A percentile compares a stretch with the other conserved stretches of the same genome.
Evolutionary conservation across 306 rosid genomes (phyloP).

Genomic region (Prunus davidiana): DNA sequence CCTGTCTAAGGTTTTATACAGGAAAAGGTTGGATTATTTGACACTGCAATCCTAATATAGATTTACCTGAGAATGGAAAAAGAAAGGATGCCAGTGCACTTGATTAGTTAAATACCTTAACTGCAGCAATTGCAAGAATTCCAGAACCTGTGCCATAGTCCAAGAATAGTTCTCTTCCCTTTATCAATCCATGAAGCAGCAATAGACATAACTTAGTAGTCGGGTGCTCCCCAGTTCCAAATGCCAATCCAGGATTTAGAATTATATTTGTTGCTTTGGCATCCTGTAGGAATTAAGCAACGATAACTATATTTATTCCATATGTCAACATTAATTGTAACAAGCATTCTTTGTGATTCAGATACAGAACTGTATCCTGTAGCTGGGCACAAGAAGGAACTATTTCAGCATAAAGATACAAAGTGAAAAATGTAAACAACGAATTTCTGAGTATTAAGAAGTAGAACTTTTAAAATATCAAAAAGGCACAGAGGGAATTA

Average conservation of each 20-base stretch:
- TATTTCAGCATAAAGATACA: background rate
- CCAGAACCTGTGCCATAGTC: slow-evolving; percentile 98
- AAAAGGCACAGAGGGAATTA: background rate
- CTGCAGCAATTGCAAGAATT: slow-evolving; percentile 83
- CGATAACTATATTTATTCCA: background rate
- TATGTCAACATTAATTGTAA: background rate
- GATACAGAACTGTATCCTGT: slow-evolving; percentile 5
- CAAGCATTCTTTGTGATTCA: background rate
- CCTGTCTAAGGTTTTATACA: background rate
- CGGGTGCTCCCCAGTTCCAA: slow-evolving; percentile 92
- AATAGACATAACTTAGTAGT: slow-evolving; percentile 77
- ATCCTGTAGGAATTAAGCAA: slow-evolving; percentile 41
- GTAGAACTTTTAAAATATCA: background rate
- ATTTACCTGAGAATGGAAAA: background rate
- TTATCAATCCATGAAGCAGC: slow-evolving; percentile 54
- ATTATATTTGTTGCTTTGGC: slow-evolving; percentile 70
- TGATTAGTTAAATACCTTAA: slow-evolving; percentile 53
- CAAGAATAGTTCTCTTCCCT: slow-evolving; percentile 72
- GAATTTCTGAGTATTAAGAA: background rate
- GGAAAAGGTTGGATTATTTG: background rate
- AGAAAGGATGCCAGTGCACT: background rate
- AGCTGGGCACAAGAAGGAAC: background rate
- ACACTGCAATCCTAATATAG: background rate
- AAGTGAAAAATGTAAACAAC: background rate
- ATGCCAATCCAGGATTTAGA: slow-evolving; percentile 80